These are phyloP conservation scores for Rubroshorea leprosula DNA, from an alignment of 345 rosid genomes.

Conservation along the genomic window DNA sequence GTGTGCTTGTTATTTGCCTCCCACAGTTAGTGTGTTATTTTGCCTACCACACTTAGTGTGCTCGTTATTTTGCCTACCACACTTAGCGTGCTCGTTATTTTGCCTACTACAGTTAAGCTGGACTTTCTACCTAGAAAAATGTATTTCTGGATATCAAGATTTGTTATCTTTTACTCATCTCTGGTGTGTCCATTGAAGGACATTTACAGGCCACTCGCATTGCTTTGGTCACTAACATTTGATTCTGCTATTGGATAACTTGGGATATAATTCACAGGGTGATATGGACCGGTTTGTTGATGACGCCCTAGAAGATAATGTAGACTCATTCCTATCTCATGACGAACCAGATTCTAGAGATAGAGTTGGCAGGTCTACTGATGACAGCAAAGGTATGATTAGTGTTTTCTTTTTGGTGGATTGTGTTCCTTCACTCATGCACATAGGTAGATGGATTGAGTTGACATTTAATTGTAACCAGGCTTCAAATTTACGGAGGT, in stretches of 20 bases:
- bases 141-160: conserved; percentile 4
- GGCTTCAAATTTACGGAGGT: conserved; percentile 48
- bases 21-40: too few species aligned
- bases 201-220: not conserved
- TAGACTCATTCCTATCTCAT: conserved; percentile 46
- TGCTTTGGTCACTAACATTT: conserved; percentile 5
- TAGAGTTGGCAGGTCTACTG: conserved; percentile 27
- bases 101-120: too few species aligned
- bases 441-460: not conserved
- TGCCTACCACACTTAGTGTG: too few species aligned
- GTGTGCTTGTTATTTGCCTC: too few species aligned
- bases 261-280: conserved; percentile 33
- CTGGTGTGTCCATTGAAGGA: not conserved
- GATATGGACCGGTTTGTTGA: conserved; percentile 47
- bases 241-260: conserved; percentile 16
- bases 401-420: conserved; percentile 1
- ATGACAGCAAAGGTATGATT: conserved; percentile 42
- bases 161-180: conserved; percentile 5
- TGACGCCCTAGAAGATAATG: conserved; percentile 54
- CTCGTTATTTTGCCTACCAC: too few species aligned
- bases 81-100: too few species aligned
- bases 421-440: not conserved
- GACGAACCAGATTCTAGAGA: conserved; percentile 46
- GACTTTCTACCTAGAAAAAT: too few species aligned
- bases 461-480: conserved; percentile 15